A percentile compares a stretch with the other conserved stretches of the same genome.
Evolutionary conservation across 129 eudicot species (phyloP).

Genomic region (Saussurea involucrata): DNA sequence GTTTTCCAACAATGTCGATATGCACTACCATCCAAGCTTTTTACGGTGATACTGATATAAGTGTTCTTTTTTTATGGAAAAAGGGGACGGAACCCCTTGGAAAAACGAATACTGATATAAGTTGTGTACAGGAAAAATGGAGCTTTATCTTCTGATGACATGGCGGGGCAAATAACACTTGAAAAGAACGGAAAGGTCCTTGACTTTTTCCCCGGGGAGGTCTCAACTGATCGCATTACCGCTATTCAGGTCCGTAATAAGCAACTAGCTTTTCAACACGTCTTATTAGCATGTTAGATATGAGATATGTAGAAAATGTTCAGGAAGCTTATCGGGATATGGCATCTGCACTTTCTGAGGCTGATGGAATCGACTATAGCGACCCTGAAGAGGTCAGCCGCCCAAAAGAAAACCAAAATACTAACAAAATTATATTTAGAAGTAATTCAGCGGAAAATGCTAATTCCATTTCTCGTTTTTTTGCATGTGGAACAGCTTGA

Average conservation of each 20-base stretch:
- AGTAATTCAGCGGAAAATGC: neutral
- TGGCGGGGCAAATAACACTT: conserved; percentile 54
- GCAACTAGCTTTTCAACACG: neutral
- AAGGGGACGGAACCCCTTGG: no score
- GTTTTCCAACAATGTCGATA: neutral
- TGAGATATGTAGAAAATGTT: conserved; percentile 1
- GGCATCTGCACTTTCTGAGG: conserved; percentile 91
- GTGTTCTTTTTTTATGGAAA: no score
- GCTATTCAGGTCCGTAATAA: conserved; percentile 69
- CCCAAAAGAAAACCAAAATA: neutral
- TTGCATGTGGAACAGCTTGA: conserved; percentile 68
- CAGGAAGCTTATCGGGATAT: conserved; percentile 95
- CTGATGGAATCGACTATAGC: conserved; percentile 92
- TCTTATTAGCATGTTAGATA: conserved; percentile 5
- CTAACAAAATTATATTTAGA: neutral
- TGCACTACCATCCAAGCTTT: neutral
- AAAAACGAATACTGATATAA: no score
- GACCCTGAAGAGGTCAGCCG: conserved; percentile 89
- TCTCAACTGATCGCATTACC: conserved; percentile 74
- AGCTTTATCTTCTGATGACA: conserved; percentile 41
- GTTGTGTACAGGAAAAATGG: conserved; percentile 48
- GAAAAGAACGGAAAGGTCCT: conserved; percentile 88
- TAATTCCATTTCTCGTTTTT: neutral
- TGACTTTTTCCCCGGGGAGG: conserved; percentile 71
- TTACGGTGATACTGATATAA: conserved; percentile 9